Base-by-base conservation (phyloP, 352 stramenopile species). In the Pythium biforme region DNA sequence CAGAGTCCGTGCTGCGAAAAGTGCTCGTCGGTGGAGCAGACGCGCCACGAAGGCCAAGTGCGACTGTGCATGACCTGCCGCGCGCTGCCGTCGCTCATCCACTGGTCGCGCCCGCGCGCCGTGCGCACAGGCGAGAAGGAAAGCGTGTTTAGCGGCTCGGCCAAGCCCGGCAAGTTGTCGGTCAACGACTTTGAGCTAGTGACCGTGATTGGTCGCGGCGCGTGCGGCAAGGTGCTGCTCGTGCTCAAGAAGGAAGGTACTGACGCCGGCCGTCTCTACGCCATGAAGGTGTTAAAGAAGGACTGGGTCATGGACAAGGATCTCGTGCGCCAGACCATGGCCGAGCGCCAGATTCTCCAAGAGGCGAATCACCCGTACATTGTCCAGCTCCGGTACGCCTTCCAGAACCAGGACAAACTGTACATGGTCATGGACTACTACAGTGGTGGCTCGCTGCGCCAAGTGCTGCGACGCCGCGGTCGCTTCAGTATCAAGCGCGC, bases 361-460 rank as follows among this genome's bases (percentile, higher is more conserved):
- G 81, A 90, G 68, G 81, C 81, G 39, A 77, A 87, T 62, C 81
- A 90, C 63, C 81, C 81, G 52, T 90, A 88, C 72, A 90, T 90
- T 53, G 81, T 90, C 11, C 81, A 88, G 69, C 70, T 90, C 11
- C 74, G 83, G 56, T 90, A 87, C 52, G 81, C 81, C 25, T 90
- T 90, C 69, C 81, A 90, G 67, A 90, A 88, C 66, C 79, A 87
- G 50, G 79, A 90, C 72, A 90, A 90, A 63, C 70, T 90, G 15
- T 90, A 90, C 68, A 90, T 90, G 81, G 81, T 90, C 41, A 90
- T 90, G 81, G 81, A 90, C 43, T 90, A 88, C 56, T 90, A 90
- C 70, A 88, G 79, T 57, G 81, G 81, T 55, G 81, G 81, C 11
- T 88, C 78, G 25, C 65, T 90, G 19, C 78, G 81, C 51, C 78